phyloP scores from a whole-genome alignment of 768 basidiomycete genomes.

The Termitomyces bulborhizus region DNA sequence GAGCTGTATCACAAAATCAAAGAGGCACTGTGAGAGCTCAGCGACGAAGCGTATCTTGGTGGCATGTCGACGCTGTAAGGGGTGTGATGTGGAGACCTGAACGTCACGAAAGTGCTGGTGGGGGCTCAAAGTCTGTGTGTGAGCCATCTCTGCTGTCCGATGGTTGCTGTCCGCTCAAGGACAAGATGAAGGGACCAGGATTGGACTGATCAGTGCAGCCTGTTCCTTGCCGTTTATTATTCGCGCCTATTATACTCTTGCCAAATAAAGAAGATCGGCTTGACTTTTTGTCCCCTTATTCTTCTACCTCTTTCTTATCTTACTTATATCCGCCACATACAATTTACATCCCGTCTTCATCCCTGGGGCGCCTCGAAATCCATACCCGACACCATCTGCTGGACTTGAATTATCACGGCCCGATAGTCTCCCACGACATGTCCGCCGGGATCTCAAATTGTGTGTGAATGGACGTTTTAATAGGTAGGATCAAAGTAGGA shows the following conservation, averaged over 20 bases:
- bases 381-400: neutral
- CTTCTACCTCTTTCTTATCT: neutral
- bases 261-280: constrained; percentile 13
- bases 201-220: constrained; percentile 17
- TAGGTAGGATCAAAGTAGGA: neutral
- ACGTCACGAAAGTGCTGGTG: constrained; percentile 31
- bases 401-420: neutral
- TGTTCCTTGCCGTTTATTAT: constrained; percentile 12
- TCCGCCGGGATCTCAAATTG: neutral
- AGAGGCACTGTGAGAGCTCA: constrained; percentile 86
- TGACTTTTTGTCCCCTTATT: constrained; percentile 7
- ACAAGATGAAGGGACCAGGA: constrained; percentile 14
- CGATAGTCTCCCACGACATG: neutral
- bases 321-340: neutral
- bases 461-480: neutral
- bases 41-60: constrained; percentile 61
- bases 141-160: constrained; percentile 28
- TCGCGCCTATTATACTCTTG: constrained; percentile 17
- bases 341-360: neutral
- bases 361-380: neutral
- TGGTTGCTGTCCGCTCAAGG: constrained; percentile 10
- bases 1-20: constrained; percentile 90
- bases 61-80: constrained; percentile 33
- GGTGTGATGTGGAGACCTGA: constrained; percentile 22
- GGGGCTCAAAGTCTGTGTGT: constrained; percentile 33